Evolutionary conservation across 1,284 basidiomycete species (phyloP).

Genomic region (Blastosporella zonata): DNA sequence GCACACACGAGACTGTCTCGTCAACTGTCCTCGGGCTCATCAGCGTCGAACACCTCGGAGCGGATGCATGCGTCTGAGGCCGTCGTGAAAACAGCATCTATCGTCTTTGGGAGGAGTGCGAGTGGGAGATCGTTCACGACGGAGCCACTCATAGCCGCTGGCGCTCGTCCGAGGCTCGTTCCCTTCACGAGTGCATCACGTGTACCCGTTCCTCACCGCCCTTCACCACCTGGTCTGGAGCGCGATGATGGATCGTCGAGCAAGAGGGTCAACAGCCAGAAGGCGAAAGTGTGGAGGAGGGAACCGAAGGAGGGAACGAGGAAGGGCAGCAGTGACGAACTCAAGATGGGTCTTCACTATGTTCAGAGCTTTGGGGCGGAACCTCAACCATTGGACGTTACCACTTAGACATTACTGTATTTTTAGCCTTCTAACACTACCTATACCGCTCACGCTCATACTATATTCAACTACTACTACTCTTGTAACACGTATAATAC

Average conservation of each 20-base stretch:
- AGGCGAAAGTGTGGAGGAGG: conserved; percentile 51
- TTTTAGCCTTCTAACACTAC: conserved; percentile 7
- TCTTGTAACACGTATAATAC: conserved; percentile 15
- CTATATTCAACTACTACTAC: conserved; percentile 14
- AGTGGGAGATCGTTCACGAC: conserved; percentile 31
- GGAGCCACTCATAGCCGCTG: conserved; percentile 23
- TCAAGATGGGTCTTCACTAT: conserved; percentile 66
- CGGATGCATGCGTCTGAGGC: conserved; percentile 43
- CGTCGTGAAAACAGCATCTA: conserved; percentile 44
- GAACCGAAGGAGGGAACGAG: conserved; percentile 23
- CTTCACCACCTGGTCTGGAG: conserved; percentile 26
- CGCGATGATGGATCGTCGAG: conserved; percentile 19
- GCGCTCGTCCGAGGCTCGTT: conserved; percentile 59
- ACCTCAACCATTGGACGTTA: neutral
- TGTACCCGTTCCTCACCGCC: conserved; percentile 55
- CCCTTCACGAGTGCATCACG: conserved; percentile 68
- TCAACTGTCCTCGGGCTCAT: conserved; percentile 33
- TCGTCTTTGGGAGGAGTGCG: conserved; percentile 39
- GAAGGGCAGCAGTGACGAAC: conserved; percentile 49
- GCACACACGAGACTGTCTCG: conserved; percentile 32
- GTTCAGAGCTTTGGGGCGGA: conserved; percentile 64
- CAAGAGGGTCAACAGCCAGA: conserved; percentile 60
- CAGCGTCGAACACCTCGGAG: conserved; percentile 31
- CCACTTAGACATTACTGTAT: conserved; percentile 7
- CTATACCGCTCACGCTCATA: conserved; percentile 8